These are phyloP conservation scores for Naegleria fowleri DNA, from an alignment of 208 protist genomes.

Conservation along the genomic window DNA sequence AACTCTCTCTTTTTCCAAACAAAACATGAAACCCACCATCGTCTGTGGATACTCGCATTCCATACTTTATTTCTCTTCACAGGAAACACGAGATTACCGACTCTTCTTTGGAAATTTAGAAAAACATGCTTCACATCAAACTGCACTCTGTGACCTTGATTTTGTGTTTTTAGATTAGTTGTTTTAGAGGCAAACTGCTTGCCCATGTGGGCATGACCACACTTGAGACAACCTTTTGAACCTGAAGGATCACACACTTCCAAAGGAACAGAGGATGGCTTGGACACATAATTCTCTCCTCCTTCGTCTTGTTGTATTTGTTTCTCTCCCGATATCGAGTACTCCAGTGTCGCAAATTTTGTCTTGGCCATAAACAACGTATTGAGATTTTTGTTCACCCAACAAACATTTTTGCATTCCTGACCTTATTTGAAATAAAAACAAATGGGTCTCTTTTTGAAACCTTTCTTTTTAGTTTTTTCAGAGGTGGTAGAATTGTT, in stretches of 20 bases:
- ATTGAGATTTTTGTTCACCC: no score
- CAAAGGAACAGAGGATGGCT: no score
- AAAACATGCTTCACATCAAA: background rate
- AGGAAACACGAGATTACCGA: background rate
- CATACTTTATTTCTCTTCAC: background rate
- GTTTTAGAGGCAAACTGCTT: no score
- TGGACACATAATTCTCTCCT: no score
- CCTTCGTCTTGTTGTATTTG: no score
- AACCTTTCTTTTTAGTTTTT: conserved; percentile 13
- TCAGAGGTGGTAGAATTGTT: background rate
- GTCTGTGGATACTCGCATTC: background rate
- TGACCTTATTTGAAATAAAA: background rate
- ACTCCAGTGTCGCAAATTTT: no score
- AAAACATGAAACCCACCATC: background rate
- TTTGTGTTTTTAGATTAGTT: background rate
- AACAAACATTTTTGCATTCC: no score
- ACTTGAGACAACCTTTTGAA: no score
- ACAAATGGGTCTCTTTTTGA: background rate
- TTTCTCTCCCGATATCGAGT: no score
- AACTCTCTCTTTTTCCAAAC: background rate
- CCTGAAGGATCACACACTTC: no score
- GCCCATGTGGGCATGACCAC: no score
- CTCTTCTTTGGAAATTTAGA: background rate
- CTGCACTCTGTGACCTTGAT: background rate
- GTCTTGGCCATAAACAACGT: no score